These are phyloP conservation scores for Tetradesmus obliquus DNA, from an alignment of 139 green algal species.

Conservation along the genomic window DNA sequence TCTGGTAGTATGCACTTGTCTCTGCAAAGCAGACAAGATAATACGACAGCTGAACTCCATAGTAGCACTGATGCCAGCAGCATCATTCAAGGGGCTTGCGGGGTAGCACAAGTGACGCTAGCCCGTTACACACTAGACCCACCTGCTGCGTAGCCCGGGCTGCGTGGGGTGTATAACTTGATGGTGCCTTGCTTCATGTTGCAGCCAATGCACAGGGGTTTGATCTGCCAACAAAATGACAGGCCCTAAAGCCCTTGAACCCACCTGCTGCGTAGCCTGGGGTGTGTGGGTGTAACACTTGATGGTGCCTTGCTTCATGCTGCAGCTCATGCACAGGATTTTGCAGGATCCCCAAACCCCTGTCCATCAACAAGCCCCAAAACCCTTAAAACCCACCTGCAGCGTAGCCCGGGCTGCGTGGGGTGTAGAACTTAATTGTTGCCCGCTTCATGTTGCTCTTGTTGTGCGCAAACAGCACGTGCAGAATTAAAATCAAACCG, in stretches of 20 bases:
- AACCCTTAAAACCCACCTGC: background rate
- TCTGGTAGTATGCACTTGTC: conserved; percentile 16
- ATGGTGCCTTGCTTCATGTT: no score
- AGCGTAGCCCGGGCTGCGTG: conserved; percentile 15
- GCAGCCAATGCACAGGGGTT: background rate
- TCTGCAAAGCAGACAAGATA: no score
- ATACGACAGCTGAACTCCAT: no score
- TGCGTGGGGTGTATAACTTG: no score
- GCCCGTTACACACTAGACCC: background rate
- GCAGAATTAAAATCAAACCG: no score
- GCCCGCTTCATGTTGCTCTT: conserved; percentile 21
- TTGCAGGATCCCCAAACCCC: no score
- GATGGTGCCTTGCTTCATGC: background rate
- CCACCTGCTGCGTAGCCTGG: background rate
- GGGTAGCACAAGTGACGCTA: no score
- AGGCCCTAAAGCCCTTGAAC: no score
- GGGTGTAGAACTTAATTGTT: conserved; percentile 23
- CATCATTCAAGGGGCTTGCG: no score
- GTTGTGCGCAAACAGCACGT: conserved; percentile 20
- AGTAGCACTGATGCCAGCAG: no score
- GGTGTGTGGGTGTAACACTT: conserved; percentile 18
- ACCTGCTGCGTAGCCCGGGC: background rate
- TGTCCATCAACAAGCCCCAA: no score
- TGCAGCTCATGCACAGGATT: background rate
- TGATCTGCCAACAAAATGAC: no score